A percentile compares a stretch with the other conserved stretches of the same genome.
Conservation (phyloP, 1,284 basidiomycete species). For the Macrocystidia cucumis region DNA sequence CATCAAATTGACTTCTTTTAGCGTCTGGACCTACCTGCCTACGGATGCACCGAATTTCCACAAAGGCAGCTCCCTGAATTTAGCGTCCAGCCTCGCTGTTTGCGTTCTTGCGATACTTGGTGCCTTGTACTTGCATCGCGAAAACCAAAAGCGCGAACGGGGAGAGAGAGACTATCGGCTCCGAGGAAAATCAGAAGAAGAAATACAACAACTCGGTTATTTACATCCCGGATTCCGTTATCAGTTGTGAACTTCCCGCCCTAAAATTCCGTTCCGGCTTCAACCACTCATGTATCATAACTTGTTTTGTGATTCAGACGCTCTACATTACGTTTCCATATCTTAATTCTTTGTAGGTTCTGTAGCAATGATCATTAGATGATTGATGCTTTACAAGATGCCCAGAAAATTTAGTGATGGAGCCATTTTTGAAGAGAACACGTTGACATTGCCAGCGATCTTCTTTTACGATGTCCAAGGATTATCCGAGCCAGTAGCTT, state of each 20-base stretch:
- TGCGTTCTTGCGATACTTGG: conserved; percentile 22
- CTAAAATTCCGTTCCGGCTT: no score
- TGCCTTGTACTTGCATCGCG: conserved; percentile 27
- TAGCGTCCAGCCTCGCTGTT: conserved; percentile 24
- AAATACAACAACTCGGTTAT: conserved; percentile 31
- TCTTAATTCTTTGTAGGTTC: no score
- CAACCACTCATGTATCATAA: no score
- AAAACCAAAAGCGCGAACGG: conserved; percentile 31
- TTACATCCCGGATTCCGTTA: conserved; percentile 35
- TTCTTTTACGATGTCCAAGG: no score
- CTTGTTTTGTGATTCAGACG: no score
- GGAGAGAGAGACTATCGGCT: conserved; percentile 32
- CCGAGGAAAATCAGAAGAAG: conserved; percentile 24
- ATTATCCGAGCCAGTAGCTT: no score
- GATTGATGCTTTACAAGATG: no score
- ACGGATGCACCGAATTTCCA: conserved; percentile 32
- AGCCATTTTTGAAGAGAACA: no score
- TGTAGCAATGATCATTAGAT: no score
- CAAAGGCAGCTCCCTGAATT: conserved; percentile 35
- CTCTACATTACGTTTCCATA: no score
- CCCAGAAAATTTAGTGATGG: no score
- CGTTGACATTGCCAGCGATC: no score
- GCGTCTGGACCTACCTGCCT: conserved; percentile 29
- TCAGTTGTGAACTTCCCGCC: conserved; percentile 22
- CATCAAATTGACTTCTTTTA: conserved; percentile 11